Percentiles rank a stretch among this genome's conserved stretches.
Conservation (phyloP, 805 yeast genomes). For the Candida broadrunensis region DNA sequence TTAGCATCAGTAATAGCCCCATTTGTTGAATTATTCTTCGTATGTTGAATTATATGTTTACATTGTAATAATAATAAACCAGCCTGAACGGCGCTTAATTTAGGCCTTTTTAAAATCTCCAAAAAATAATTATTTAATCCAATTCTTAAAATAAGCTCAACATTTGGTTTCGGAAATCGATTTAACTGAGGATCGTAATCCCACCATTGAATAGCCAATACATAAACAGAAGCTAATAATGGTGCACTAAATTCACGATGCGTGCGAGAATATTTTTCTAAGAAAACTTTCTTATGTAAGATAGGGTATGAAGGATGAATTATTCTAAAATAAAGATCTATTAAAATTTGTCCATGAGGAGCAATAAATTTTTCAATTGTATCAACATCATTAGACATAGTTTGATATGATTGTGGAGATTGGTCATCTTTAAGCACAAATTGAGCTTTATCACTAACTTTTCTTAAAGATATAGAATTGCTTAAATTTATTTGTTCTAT, state of each 20-base stretch:
- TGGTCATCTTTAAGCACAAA: slow-evolving; percentile 81
- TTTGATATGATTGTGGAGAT: slow-evolving; percentile 62
- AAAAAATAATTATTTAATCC: slow-evolving; percentile 68
- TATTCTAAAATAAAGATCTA: slow-evolving; percentile 77
- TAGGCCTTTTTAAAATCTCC: slow-evolving; percentile 81
- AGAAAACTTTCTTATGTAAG: slow-evolving; percentile 82
- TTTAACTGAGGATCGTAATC: slow-evolving; percentile 77
- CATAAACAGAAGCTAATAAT: slow-evolving; percentile 83
- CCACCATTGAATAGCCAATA: slow-evolving; percentile 93
- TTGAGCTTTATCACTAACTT: slow-evolving; percentile 72
- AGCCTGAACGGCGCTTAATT: slow-evolving; percentile 88
- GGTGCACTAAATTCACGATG: slow-evolving; percentile 93
- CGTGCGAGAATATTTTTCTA: slow-evolving; percentile 87
- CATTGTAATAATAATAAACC: slow-evolving; percentile 76
- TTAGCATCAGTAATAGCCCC: slow-evolving; percentile 5
- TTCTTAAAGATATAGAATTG: slow-evolving; percentile 64
- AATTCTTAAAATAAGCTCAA: slow-evolving; percentile 41
- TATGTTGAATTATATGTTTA: slow-evolving; percentile 34
- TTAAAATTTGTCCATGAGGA: slow-evolving; percentile 85
- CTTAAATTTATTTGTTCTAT: slow-evolving; percentile 79
- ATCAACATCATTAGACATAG: slow-evolving; percentile 76
- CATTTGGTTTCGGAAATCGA: slow-evolving; percentile 76
- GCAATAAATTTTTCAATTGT: slow-evolving; percentile 79
- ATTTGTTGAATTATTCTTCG: slow-evolving; percentile 8
- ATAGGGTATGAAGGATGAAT: slow-evolving; percentile 93